Base-by-base conservation (phyloP, 495 filamentous ascomycete species). In the Lophiostoma macrostomum region DNA sequence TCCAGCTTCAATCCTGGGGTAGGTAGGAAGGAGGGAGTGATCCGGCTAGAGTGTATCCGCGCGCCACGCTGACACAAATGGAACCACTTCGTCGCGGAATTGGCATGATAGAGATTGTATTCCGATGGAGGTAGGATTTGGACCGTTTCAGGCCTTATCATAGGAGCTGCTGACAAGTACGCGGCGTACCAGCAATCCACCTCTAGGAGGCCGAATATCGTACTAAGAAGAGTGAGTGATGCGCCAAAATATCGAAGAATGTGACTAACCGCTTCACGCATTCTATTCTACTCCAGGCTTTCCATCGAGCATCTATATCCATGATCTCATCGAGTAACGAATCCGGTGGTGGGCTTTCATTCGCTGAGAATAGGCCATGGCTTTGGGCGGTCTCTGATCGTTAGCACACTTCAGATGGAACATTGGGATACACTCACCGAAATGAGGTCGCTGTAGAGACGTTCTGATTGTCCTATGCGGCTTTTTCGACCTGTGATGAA, bases 261-360 rank as follows among this genome's bases (percentile, higher is more conserved):
- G n/a, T n/a, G 27, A 47, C 67, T 50, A 48, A 76, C 75, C 74
- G 66, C 36, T 79, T 79, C 0, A 67, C 69, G 22, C 71, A 75
- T 62, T 79, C 76, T 5, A 79, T 70, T 39, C 71, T 74, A 52
- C 70, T 71, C 76, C 76, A 79, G 3, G 74, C 73, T 50, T 78
- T 78, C 76, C 76, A 79, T 62, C 74, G 63, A 37, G 68, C 64
- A 27, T 77, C 76, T 16, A 74, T 67, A 61, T 78, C 74, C 6
- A 71, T 63, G 2, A 77, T 66, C 13, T 67, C 64, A 24, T 76
- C 71, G 32, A 76, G 76, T 5, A 78, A 56, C 35, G 65, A 68
- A 37, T 75, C 73, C 7, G 76, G 69, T 1, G 71, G 64, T 50
- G 76, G 72, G 16, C 71, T 70, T 47, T 77, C 74, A 7, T 61